Base-by-base conservation (phyloP, 2,329 filamentous ascomycete species). In the Colletotrichum sp. region DNA sequence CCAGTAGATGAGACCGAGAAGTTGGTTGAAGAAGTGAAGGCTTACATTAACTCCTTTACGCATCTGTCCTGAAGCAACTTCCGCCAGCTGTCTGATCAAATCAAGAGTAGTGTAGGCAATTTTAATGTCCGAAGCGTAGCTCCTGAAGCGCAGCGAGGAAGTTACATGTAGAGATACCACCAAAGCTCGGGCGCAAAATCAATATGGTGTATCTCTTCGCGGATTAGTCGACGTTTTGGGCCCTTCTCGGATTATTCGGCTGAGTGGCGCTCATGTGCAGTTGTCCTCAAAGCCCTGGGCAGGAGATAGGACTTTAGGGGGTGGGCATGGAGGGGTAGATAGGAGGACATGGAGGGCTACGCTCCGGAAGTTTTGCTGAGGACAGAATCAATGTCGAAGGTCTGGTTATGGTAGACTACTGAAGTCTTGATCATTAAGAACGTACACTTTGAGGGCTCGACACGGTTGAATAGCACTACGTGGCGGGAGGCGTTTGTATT, bases 51-150 rank as follows among this genome's bases (percentile, higher is more conserved):
- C 59, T 63, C 32, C 18, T 21, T 63, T 8, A 21, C n/a, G 30
- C 43, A 52, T 13, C n/a, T 24, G 0, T 52, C 43, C 0, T 52
- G 43, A 52, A 52, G n/a, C 43, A 21, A 6, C 3, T 2, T 7
- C 43, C 2, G 6, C 43, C 43, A 21, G 43, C 6, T 52, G 6
- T 13, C 43, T 24, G 43, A 7, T 24, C 2, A 52, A 6, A 13
- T 4, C 6, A 52, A 13, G n/a, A 52, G n/a, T 21, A 4, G 2
- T 21, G 3, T 7, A 5, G 2, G n/a, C 21, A 0, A 7, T 21
- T 21, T 0, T 21, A 5, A 21, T 39, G 18, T 39, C 36, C 36
- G 36, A 16, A 39, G 4, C 15, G 0, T 18, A 39, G 36, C 7
- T 39, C 15, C 2, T 39, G 36, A 39, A 5, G 7, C 15, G 36